phyloP scores from a whole-genome alignment of 257 asterid species.

The Jacaranda copaia region DNA sequence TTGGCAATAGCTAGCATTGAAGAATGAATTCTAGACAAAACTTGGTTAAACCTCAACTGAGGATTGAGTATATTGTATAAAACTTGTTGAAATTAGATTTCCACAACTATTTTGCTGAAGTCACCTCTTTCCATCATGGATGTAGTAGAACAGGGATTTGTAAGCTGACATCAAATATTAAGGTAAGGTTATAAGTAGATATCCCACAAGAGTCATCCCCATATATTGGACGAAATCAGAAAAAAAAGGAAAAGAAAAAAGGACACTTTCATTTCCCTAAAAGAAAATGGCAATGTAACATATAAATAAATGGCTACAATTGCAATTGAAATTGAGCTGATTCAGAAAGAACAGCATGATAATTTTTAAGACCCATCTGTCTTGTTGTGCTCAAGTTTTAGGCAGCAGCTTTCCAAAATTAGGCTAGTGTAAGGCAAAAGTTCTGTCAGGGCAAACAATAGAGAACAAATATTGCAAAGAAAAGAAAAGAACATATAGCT shows the following conservation, averaged over 20 bases:
- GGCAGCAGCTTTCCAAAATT: not conserved
- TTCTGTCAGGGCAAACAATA: conserved; percentile 5
- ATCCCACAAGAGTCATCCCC: not conserved
- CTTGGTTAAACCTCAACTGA: conserved; percentile 13
- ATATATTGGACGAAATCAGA: not conserved
- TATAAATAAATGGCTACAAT: not conserved
- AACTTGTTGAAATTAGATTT: conserved; percentile 7
- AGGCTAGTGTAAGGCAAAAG: conserved; percentile 14
- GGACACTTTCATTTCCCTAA: not conserved
- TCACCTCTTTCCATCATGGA: not conserved
- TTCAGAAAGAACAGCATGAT: conserved; percentile 18
- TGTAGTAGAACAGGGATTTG: not conserved
- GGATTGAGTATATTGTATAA: not conserved
- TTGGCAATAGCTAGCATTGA: conserved; percentile 5
- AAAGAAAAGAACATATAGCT: conserved; percentile 17
- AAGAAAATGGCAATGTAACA: conserved; percentile 20
- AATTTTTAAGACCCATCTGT: not conserved
- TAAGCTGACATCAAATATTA: not conserved
- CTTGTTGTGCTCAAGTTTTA: not conserved
- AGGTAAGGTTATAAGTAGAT: not conserved
- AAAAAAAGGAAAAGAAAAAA: not conserved
- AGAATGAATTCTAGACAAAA: not conserved
- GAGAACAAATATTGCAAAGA: conserved; percentile 1
- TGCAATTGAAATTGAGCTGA: not conserved
- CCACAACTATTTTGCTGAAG: not conserved